Evolutionary conservation across 2,329 filamentous ascomycete species (phyloP), one percentile per base, ranked within the genome.

Genomic region (Talaromyces sp.): DNA sequence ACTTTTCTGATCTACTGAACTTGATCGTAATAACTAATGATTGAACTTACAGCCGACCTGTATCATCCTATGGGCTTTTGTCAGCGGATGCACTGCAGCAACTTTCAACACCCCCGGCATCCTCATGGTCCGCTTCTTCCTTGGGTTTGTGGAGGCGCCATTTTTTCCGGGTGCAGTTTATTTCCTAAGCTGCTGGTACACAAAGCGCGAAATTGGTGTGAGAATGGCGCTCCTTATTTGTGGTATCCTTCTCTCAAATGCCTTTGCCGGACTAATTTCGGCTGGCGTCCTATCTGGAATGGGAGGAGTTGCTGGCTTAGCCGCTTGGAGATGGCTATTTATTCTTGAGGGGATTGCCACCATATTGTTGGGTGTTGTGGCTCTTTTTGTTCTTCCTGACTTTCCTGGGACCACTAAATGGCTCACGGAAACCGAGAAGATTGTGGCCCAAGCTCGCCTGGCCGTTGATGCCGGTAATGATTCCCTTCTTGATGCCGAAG

Each of bases 181-280:
- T 32, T 83, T 86, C 41, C 76, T 87, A 16, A 84, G 82, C 0
- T 85, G 85, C 63, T 87, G 84, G 82, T 88, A 88, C 67, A 87
- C 84, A 1, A 78, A 83, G 42, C 76, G 78, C 20, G 81, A 84
- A 68, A 63, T 85, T 51, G 80, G 80, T 4, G 73, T 74, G 13
- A 40, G 57, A 35, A 52, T 55, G 41, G 55, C 57, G 3, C 37
- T 60, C 7, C 42, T 60, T n/a, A 43, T 52, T 13, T 54, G 47
- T 22, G 57, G 57, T 8, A 55, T 54, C 9, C 39, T 57, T 4
- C 51, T 60, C 11, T 50, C 57, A 13, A 52, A 52, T 24, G 47
- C 57, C 2, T 60, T 60, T 32, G 54, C 54, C 5, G 57, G 57
- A 3, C 39, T 60, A 16, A 57, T 60, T 9, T 52, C 57, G 10